A percentile compares a stretch with the other conserved stretches of the same genome.
These are phyloP conservation scores for Lasiosphaeria miniovina DNA, from an alignment of 495 filamentous ascomycete species.

Conservation along the genomic window DNA sequence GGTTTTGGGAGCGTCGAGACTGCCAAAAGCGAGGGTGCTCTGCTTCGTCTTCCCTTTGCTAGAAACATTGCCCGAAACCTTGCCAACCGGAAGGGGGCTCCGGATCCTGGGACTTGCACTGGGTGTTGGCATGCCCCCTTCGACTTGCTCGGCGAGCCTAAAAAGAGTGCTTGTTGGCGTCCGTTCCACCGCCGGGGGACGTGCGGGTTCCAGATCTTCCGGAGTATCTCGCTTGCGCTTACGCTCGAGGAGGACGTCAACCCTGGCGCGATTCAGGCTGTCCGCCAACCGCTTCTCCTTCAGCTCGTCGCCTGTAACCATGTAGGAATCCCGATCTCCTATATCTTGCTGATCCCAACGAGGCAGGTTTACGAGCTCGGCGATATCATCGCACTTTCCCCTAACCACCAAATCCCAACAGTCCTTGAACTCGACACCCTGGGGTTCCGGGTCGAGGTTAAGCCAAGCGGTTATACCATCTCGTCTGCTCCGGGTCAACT, in stretches of 20 bases:
- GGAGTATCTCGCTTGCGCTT: slow-evolving; percentile 29
- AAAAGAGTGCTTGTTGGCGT: slow-evolving; percentile 17
- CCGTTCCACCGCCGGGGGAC: slow-evolving; percentile 21
- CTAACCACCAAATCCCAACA: slow-evolving; percentile 89
- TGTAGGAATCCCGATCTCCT: slow-evolving; percentile 35
- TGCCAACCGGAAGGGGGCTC: slow-evolving; percentile 40
- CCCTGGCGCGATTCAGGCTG: slow-evolving; percentile 30
- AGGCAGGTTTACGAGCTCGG: slow-evolving; percentile 67
- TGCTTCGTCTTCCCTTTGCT: slow-evolving; percentile 34
- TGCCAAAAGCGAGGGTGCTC: slow-evolving; percentile 35
- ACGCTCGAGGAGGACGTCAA: slow-evolving; percentile 38
- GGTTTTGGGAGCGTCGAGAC: slow-evolving; percentile 11
- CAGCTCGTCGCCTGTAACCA: slow-evolving; percentile 38
- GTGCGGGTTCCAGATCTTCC: slow-evolving; percentile 17
- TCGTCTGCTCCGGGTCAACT: slow-evolving; percentile 68
- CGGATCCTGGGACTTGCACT: slow-evolving; percentile 54
- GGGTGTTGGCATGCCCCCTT: slow-evolving; percentile 61
- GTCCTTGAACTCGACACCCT: slow-evolving; percentile 79
- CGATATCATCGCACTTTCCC: slow-evolving; percentile 86
- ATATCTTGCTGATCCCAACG: slow-evolving; percentile 65
- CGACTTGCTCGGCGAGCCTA: slow-evolving; percentile 19
- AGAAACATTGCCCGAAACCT: slow-evolving; percentile 28
- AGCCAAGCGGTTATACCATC: slow-evolving; percentile 95
- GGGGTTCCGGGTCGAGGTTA: slow-evolving; percentile 79
- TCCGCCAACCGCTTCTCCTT: slow-evolving; percentile 35